These are phyloP conservation scores for Rubroboletus satanas DNA, from an alignment of 768 basidiomycete species.

Conservation along the genomic window DNA sequence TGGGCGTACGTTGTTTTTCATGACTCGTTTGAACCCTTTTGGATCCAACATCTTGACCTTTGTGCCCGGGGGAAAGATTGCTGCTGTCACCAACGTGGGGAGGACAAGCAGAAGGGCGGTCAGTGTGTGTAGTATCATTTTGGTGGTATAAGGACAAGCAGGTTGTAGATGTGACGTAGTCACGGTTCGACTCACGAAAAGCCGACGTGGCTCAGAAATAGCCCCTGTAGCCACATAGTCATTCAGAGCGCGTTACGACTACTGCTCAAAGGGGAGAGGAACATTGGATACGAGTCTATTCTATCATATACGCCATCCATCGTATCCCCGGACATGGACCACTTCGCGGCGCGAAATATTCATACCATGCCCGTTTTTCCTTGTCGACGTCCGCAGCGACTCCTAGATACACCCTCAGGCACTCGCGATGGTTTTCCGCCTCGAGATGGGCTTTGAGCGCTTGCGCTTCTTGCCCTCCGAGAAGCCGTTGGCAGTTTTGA, in stretches of 20 bases:
- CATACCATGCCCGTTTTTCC: background rate
- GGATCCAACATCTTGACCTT: constrained; percentile 71
- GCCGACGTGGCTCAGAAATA: constrained; percentile 17
- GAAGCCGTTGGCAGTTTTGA: constrained; percentile 84
- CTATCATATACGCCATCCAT: background rate
- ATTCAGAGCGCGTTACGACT: background rate
- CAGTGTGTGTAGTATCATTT: constrained; percentile 25
- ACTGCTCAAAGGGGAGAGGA: background rate
- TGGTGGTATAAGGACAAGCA: constrained; percentile 4
- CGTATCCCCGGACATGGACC: background rate
- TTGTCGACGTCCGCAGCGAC: background rate
- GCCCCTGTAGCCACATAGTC: background rate
- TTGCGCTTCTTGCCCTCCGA: constrained; percentile 86
- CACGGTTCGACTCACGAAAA: too few species aligned
- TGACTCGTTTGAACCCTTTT: constrained; percentile 63
- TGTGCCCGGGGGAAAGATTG: constrained; percentile 46
- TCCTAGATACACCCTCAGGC: constrained; percentile 6
- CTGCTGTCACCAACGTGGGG: constrained; percentile 41
- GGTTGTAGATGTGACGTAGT: background rate
- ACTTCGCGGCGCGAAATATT: background rate
- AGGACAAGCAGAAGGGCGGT: constrained; percentile 21
- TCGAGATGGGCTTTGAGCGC: constrained; percentile 62
- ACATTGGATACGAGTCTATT: background rate
- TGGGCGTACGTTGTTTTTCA: constrained; percentile 69
- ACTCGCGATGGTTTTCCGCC: constrained; percentile 45